Evolutionary conservation across 2,329 filamentous ascomycete species (phyloP).

Genomic region (Mollisia scopiformis): DNA sequence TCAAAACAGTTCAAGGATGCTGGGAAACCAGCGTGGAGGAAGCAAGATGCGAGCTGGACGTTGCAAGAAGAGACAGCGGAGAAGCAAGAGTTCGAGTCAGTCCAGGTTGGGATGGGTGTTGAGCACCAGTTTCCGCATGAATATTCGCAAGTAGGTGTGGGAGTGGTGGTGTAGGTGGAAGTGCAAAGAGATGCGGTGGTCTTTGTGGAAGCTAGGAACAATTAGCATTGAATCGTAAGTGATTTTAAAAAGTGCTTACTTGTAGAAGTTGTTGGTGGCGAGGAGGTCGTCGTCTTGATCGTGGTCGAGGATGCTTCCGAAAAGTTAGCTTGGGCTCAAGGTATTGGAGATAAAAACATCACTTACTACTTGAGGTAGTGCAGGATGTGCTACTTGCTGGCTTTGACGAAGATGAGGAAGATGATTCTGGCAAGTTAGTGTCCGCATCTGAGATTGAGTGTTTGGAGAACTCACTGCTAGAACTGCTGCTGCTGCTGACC

Average conservation of each 20-base stretch:
- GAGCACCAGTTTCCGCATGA: conserved; percentile 58
- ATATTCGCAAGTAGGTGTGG: conserved; percentile 55
- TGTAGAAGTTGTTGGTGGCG: conserved; percentile 8
- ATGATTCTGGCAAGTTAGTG: conserved; percentile 24
- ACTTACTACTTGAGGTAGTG: background rate
- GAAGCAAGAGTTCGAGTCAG: conserved; percentile 45
- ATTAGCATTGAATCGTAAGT: background rate
- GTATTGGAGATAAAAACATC: background rate
- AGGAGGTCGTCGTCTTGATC: conserved; percentile 10
- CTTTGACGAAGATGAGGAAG: conserved; percentile 3
- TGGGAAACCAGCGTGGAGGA: conserved; percentile 54
- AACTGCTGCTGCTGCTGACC: background rate
- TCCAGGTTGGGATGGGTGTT: conserved; percentile 51
- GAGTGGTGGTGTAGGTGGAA: conserved; percentile 40
- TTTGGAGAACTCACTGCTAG: conserved; percentile 4
- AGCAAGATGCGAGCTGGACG: conserved; percentile 54
- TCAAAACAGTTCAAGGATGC: conserved; percentile 52
- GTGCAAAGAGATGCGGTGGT: conserved; percentile 50
- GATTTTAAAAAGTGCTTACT: background rate
- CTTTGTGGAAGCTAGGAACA: conserved; percentile 12
- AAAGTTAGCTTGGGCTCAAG: conserved; percentile 9
- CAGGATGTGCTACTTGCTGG: background rate
- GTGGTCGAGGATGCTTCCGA: conserved; percentile 11
- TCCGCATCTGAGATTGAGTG: background rate
- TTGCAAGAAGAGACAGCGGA: conserved; percentile 43